A percentile compares a stretch with the other conserved stretches of the same genome.
These are phyloP conservation scores for Lecanicillium sp. DNA, from an alignment of 2,329 filamentous ascomycete genomes.

Conservation along the genomic window DNA sequence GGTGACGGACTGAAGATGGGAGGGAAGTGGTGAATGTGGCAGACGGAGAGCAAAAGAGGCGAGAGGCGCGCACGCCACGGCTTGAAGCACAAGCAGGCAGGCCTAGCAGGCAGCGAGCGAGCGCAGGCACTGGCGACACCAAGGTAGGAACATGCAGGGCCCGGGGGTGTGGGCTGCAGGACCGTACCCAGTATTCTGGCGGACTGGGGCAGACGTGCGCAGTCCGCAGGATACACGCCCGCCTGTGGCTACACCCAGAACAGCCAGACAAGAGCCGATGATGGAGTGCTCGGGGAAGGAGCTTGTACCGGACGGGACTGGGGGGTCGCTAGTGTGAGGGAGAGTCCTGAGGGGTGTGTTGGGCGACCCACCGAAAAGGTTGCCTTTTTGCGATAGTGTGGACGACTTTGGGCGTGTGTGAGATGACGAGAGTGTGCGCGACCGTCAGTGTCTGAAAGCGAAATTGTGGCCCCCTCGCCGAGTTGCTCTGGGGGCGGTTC, in stretches of 20 bases:
- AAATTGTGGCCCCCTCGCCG: too few relatives aligned
- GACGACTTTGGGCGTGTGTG: too few relatives aligned
- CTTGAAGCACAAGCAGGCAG: neutral
- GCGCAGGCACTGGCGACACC: neutral
- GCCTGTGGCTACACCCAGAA: neutral
- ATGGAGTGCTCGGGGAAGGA: constrained; percentile 3
- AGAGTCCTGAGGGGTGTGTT: neutral
- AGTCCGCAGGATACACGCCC: too few relatives aligned
- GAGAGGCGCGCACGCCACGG: neutral
- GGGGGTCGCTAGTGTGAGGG: constrained; percentile 2
- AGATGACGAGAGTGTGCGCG: too few relatives aligned
- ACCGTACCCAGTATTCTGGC: too few relatives aligned
- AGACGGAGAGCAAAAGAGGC: neutral
- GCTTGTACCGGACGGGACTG: constrained; percentile 11
- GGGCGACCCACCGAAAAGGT: neutral
- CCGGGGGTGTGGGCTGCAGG: neutral
- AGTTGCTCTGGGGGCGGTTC: too few relatives aligned
- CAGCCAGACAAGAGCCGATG: constrained; percentile 2
- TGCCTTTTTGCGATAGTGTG: neutral
- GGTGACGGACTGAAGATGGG: neutral
- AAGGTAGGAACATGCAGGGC: too few relatives aligned
- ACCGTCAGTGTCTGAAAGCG: too few relatives aligned
- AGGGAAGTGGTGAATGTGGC: neutral
- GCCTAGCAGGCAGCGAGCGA: neutral
- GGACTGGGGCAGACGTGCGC: too few relatives aligned